These are phyloP conservation scores for Bromus sterilis DNA, from an alignment of 176 grass and related monocot genomes.

Conservation along the genomic window DNA sequence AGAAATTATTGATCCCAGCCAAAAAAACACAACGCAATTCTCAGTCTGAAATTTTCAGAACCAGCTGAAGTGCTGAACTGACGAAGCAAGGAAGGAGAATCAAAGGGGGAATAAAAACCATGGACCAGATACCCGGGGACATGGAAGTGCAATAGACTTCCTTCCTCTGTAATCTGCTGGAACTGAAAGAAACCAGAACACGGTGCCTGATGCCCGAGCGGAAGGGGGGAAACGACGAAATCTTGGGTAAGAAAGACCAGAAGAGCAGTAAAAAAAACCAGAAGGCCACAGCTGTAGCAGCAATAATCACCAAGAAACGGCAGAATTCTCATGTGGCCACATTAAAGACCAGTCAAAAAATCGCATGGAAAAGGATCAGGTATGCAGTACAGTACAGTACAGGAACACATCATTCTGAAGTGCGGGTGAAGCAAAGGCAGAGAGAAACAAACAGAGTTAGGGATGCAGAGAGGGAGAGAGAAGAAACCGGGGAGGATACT, in stretches of 20 bases:
- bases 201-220: not conserved
- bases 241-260: not conserved
- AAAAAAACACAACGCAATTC: not conserved
- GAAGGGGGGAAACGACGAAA: not conserved
- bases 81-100: not conserved
- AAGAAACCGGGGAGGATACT: not conserved
- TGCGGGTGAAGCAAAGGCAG: conserved; percentile 36
- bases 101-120: not conserved
- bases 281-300: not conserved
- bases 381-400: not conserved
- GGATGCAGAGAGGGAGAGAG: not conserved
- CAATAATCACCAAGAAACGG: not conserved
- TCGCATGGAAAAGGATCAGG: not conserved
- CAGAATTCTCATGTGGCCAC: not conserved
- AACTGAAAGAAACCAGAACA: not conserved
- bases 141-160: not conserved
- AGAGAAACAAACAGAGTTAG: not conserved
- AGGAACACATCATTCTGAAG: conserved; percentile 41
- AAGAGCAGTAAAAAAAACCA: too few species aligned
- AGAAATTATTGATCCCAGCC: not conserved
- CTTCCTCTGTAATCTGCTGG: not conserved
- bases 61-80: not conserved
- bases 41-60: too few species aligned
- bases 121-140: not conserved
- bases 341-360: not conserved